phyloP scores from a whole-genome alignment of 768 basidiomycete genomes.

The Pholiota microspora region DNA sequence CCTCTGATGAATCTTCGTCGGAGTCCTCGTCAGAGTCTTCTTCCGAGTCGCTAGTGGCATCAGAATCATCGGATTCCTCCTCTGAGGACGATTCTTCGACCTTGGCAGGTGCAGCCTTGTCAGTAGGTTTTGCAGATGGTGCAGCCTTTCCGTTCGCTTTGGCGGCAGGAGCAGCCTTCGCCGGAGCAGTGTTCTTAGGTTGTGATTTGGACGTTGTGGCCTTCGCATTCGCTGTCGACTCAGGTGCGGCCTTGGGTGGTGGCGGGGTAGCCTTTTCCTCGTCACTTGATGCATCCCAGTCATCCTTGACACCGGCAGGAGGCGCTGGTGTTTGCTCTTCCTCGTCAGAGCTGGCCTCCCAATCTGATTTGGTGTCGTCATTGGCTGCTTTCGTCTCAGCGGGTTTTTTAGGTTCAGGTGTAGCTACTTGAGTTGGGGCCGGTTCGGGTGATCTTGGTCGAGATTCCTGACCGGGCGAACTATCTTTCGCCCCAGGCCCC shows the following conservation, averaged over 20 bases:
- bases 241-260: conserved; percentile 9
- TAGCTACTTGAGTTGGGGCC: conserved; percentile 25
- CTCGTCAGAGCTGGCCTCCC: conserved; percentile 72
- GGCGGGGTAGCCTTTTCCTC: conserved; percentile 30
- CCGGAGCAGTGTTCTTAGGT: conserved; percentile 1
- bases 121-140: conserved; percentile 24
- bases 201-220: background rate
- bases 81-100: conserved; percentile 33
- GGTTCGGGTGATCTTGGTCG: conserved; percentile 50
- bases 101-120: conserved; percentile 26
- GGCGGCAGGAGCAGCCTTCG: conserved; percentile 17
- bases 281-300: conserved; percentile 52
- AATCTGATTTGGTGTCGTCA: conserved; percentile 40
- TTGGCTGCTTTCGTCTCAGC: conserved; percentile 17
- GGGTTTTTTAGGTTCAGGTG: conserved; percentile 29
- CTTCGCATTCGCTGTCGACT: conserved; percentile 4
- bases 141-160: conserved; percentile 15
- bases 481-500: conserved; percentile 47
- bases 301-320: conserved; percentile 35
- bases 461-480: conserved; percentile 53
- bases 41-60: conserved; percentile 27
- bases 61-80: conserved; percentile 40
- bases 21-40: conserved; percentile 51
- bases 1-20: conserved; percentile 50
- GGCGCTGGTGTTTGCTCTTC: conserved; percentile 31